Evolutionary conservation across 2,329 filamentous ascomycete species (phyloP), one percentile per base, ranked within the genome.

Genomic region (Hymenoscyphus infarciens): DNA sequence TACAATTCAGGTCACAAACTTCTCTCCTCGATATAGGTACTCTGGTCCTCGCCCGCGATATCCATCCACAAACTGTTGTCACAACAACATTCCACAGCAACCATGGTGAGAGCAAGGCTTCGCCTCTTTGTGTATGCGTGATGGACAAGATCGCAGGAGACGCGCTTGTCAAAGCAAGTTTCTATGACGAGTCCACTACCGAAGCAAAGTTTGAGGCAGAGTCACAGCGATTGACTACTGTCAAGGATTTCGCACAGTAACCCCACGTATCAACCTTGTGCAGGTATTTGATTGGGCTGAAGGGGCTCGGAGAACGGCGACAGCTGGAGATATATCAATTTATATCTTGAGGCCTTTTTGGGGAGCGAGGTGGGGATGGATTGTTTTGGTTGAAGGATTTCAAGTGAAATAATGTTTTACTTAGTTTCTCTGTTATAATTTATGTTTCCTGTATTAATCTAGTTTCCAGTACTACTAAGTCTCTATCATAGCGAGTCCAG

Each of bases 1-100:
- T 45, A 16, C 38, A 58, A 49, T 49, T 58, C 27, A 5, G 56
- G 38, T 11, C 35, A 13, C 56, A 58, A 29, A 22, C 13, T 13
- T 58, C 56, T 15, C 13, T 45, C 38, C 56, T 58, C 7, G 61
- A 63, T 42, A 62, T 49, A 25, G 42, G 25, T n/a, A 63, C 55
- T 33, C 29, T 59, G 19, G 59, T 54, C 38, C 57, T 65, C 49
- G 60, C 61, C 57, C 54, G 38, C 59, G 29, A 29, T 52, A 56
- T 65, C 39, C 55, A 65, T 39, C 29, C 38, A 42, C 54, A 59
- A 39, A 33, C 58, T 61, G 60, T 59, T 35, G 31, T 54, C 38
- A 57, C 60, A 52, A 52, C 16, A 54, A 63, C 60, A 55, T 63
- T 57, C 59, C 58, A 63, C 61, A 57, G 61, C 57, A 63, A n/a